These are phyloP conservation scores for Grosmannia clavigera DNA, from an alignment of 2,329 filamentous ascomycete genomes.

Conservation along the genomic window DNA sequence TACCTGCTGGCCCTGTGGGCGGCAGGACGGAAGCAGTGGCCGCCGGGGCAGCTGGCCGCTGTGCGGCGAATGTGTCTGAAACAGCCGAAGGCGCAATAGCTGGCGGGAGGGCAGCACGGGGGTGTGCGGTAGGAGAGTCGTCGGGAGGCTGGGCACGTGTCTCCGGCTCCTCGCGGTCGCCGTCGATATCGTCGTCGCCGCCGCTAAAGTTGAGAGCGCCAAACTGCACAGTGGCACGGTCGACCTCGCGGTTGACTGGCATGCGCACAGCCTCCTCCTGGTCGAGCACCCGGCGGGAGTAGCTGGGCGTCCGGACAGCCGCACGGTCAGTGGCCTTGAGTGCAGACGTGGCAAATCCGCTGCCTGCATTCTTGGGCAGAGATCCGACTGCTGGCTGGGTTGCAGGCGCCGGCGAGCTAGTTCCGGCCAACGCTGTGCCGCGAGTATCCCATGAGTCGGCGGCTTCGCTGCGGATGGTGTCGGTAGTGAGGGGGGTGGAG, in stretches of 20 bases:
- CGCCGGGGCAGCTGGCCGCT: constrained; percentile 30
- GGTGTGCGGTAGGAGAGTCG: constrained; percentile 77
- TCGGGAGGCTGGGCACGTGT: constrained; percentile 87
- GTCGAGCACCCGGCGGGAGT: constrained; percentile 76
- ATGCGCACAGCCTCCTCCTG: constrained; percentile 97
- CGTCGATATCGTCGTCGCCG: constrained; percentile 81
- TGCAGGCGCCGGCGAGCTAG: constrained; percentile 53
- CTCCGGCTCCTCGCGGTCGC: constrained; percentile 88
- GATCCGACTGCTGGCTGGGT: constrained; percentile 32
- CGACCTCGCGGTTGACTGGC: constrained; percentile 91
- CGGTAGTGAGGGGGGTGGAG: constrained; percentile 64
- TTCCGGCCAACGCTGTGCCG: constrained; percentile 43
- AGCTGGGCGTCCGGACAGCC: constrained; percentile 59
- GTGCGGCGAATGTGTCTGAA: constrained; percentile 42
- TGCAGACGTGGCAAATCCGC: constrained; percentile 69
- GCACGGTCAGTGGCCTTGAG: constrained; percentile 61
- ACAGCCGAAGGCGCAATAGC: constrained; percentile 41
- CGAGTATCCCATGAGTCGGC: constrained; percentile 74
- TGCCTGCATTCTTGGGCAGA: constrained; percentile 43
- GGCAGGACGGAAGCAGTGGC: constrained; percentile 26
- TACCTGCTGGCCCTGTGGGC: constrained; percentile 27
- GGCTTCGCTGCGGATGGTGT: constrained; percentile 77
- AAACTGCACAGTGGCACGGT: constrained; percentile 88
- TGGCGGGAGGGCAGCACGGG: constrained; percentile 77
- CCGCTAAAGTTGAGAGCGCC: constrained; percentile 83